phyloP scores from a whole-genome alignment of 208 protist genomes.

The Leptomonas seymouri region DNA sequence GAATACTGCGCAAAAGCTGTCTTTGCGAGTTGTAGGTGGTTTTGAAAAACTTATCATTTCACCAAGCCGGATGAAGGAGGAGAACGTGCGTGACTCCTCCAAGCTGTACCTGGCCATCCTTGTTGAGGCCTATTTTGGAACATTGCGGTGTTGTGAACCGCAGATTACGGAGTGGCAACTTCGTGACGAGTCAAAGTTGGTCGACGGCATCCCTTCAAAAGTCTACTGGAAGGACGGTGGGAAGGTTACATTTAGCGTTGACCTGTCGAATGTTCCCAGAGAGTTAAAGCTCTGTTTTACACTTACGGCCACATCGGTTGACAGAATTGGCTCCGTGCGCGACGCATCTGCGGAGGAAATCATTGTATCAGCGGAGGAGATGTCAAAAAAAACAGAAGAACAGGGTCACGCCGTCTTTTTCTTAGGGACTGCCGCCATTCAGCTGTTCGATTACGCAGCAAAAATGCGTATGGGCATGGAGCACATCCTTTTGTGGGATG shows the following conservation, averaged over 20 bases:
- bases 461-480: slow-evolving; percentile 41
- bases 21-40: slow-evolving; percentile 32
- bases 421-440: slow-evolving; percentile 43
- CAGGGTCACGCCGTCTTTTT: slow-evolving; percentile 36
- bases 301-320: slow-evolving; percentile 36
- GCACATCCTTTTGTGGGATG: slow-evolving; percentile 49
- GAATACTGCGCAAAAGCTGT: slow-evolving; percentile 41
- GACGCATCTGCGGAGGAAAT: slow-evolving; percentile 33
- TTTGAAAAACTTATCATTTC: slow-evolving; percentile 40
- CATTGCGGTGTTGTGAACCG: slow-evolving; percentile 35
- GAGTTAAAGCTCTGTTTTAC: slow-evolving; percentile 72
- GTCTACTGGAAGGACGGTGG: slow-evolving; percentile 31
- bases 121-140: slow-evolving; percentile 58
- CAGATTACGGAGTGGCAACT: slow-evolving; percentile 53
- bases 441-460: slow-evolving; percentile 61
- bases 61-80: slow-evolving; percentile 40
- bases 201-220: slow-evolving; percentile 4
- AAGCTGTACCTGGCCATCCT: slow-evolving; percentile 55
- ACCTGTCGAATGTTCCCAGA: slow-evolving; percentile 41
- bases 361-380: slow-evolving; percentile 37
- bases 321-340: slow-evolving; percentile 28
- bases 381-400: slow-evolving; percentile 47
- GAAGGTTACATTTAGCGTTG: slow-evolving; percentile 28
- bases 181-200: slow-evolving; percentile 9
- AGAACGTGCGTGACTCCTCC: slow-evolving; percentile 45